Evolutionary conservation across 2,329 filamentous ascomycete species (phyloP), one percentile per base, ranked within the genome.

Genomic region (Phaeosphaeriaceae sp.): DNA sequence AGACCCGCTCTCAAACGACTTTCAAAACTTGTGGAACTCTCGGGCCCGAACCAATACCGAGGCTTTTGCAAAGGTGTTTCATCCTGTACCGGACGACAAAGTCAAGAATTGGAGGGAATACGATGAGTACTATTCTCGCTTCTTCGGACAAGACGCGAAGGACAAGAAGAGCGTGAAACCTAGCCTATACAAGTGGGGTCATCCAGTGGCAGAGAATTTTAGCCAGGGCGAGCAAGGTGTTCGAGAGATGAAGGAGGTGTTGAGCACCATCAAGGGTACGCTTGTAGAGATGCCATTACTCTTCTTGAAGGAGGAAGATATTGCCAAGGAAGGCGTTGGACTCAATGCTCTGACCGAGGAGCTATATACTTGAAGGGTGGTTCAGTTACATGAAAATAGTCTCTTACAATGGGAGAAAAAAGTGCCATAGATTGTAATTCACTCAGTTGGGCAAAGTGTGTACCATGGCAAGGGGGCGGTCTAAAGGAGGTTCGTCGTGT

Each of bases 211-310:
- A 0, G 77, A 79, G 57, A 76, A 79, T 46, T 81, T 81, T 50
- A 54, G 60, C 4, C 67, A 70, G 28, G 77, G 76, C 5, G 72
- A 75, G 38, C 65, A 76, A 48, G 77, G 76, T 23, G 65, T 77
- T 17, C 57, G 61, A 28, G 76, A 80, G 63, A 75, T 80, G 37
- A 85, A 84, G 65, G 87, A 89, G 42, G 85, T 93, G 66, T 90
- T 96, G 83, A 87, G 56, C 30, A 71, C 63, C 21, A 89, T 92
- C 6, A 85, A 87, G 36, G 77, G 77, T n/a, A 79, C 71, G 15
- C 56, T 80, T 40, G 77, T 97, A 6, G 90, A 96, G 79, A 97
- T 97, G 92, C 91, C 92, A 21, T 78, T 97, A 61, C 79, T 90
- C 58, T 97, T 97, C 77, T 77, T 96, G 71, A 87, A 88, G 63